phyloP scores from a whole-genome alignment of 371 early-diverging fungal species.

The Mortierella sp. region DNA sequence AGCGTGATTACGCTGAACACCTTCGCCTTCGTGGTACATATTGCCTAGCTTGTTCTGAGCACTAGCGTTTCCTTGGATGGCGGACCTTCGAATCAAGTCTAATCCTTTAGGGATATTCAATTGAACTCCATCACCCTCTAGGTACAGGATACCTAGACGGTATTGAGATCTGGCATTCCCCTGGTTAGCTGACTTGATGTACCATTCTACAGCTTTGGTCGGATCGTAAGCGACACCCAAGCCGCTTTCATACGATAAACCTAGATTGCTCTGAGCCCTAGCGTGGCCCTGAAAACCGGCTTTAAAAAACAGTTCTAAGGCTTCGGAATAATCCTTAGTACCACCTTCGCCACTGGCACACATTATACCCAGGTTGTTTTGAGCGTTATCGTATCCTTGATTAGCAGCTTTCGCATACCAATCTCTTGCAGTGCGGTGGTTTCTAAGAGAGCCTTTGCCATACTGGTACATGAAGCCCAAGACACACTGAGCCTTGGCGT shows the following conservation, averaged over 20 bases:
- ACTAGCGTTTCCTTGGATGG: neutral
- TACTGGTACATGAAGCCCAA: too few species aligned
- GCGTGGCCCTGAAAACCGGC: slow-evolving; percentile 64
- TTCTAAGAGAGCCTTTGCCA: neutral
- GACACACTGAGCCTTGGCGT: too few species aligned
- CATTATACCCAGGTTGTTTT: slow-evolving; percentile 57
- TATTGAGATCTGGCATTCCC: neutral
- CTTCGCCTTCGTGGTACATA: neutral
- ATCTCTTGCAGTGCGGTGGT: neutral
- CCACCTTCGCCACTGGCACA: slow-evolving; percentile 68
- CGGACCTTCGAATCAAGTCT: neutral
- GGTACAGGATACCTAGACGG: neutral
- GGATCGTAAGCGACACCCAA: slow-evolving; percentile 13
- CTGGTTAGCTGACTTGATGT: neutral
- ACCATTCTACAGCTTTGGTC: neutral
- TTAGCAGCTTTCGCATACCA: slow-evolving; percentile 11
- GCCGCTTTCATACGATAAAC: slow-evolving; percentile 64
- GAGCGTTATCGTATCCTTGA: neutral
- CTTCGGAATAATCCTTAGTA: slow-evolving; percentile 57
- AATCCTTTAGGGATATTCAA: neutral
- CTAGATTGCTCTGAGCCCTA: slow-evolving; percentile 60
- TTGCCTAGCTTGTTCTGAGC: neutral
- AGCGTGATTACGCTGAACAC: neutral
- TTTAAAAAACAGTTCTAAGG: slow-evolving; percentile 65
- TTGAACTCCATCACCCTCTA: neutral